A percentile compares a stretch with the other conserved stretches of the same genome.
Conservation (phyloP, 1,139 yeast species). For the Suhomyces bolitotheri region DNA sequence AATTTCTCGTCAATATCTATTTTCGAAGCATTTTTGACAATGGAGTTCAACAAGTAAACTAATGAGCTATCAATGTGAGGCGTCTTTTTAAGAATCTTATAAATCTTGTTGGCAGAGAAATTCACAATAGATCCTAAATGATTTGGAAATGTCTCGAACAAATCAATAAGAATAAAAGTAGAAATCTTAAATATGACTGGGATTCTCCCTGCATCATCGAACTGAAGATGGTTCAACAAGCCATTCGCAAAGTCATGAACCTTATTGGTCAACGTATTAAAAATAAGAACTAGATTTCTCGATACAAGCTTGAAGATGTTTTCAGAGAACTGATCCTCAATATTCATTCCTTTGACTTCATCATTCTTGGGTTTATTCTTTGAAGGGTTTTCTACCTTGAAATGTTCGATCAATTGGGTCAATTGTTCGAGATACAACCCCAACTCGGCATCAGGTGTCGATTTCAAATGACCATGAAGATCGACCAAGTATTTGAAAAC, state of each 20-base stretch:
- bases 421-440: constrained; percentile 13
- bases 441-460: constrained; percentile 14
- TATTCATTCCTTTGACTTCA: not conserved
- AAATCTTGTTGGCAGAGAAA: constrained; percentile 38
- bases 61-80: constrained; percentile 31
- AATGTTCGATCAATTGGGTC: constrained; percentile 14
- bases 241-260: constrained; percentile 42
- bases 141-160: constrained; percentile 41
- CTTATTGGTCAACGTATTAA: constrained; percentile 37
- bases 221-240: constrained; percentile 30
- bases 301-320: constrained; percentile 36
- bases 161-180: constrained; percentile 36
- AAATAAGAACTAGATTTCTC: constrained; percentile 29
- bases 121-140: constrained; percentile 39
- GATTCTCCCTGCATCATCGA: constrained; percentile 20
- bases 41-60: constrained; percentile 34
- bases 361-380: constrained; percentile 3
- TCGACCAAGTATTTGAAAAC: constrained; percentile 28
- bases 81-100: constrained; percentile 41
- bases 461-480: constrained; percentile 23
- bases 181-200: constrained; percentile 27
- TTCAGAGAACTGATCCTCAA: constrained; percentile 18
- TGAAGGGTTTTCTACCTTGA: constrained; percentile 10
- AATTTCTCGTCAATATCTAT: constrained; percentile 45
- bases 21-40: constrained; percentile 40